These are phyloP conservation scores for Selaginella moellendorffii DNA, from an alignment of 75 land plant genomes.

Conservation along the genomic window DNA sequence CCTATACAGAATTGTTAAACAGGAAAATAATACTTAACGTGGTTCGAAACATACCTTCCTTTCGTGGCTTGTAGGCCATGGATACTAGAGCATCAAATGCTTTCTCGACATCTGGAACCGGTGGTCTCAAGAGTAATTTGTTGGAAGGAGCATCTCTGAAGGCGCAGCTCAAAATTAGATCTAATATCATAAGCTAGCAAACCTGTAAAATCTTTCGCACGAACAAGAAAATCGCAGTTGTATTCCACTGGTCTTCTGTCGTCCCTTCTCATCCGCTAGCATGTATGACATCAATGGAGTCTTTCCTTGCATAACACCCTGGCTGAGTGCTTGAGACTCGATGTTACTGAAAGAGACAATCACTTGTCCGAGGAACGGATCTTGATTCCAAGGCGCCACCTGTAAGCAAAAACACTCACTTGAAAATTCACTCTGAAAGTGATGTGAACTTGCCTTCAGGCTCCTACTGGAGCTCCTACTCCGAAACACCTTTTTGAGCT, in stretches of 20 bases:
- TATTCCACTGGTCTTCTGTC: slow-evolving; percentile 4
- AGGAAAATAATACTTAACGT: not conserved
- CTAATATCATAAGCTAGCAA: not conserved
- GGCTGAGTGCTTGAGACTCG: slow-evolving; percentile 13
- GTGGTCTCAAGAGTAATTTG: slow-evolving; percentile 13
- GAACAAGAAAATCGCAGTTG: slow-evolving; percentile 15
- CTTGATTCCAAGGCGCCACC: slow-evolving; percentile 15
- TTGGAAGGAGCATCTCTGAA: slow-evolving; percentile 18
- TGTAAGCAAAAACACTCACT: not conserved
- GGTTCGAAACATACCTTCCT: slow-evolving; percentile 11
- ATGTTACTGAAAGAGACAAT: slow-evolving; percentile 16
- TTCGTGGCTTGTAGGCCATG: slow-evolving; percentile 6
- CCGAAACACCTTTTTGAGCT: not conserved
- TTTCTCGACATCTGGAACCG: slow-evolving; percentile 10
- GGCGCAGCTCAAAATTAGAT: not conserved
- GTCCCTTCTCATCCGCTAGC: slow-evolving; percentile 14
- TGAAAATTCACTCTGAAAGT: too few species aligned
- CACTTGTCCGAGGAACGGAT: slow-evolving; percentile 13
- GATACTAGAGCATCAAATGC: slow-evolving; percentile 14
- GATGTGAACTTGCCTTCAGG: not conserved
- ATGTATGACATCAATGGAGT: slow-evolving; percentile 8
- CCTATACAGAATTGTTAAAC: not conserved
- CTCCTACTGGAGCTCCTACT: not conserved
- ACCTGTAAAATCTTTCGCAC: slow-evolving; percentile 13
- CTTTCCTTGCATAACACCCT: slow-evolving; percentile 16